A percentile compares a stretch with the other conserved stretches of the same genome.
phyloP scores from a whole-genome alignment of 106 monocot species.

The Dendrobium nobile region DNA sequence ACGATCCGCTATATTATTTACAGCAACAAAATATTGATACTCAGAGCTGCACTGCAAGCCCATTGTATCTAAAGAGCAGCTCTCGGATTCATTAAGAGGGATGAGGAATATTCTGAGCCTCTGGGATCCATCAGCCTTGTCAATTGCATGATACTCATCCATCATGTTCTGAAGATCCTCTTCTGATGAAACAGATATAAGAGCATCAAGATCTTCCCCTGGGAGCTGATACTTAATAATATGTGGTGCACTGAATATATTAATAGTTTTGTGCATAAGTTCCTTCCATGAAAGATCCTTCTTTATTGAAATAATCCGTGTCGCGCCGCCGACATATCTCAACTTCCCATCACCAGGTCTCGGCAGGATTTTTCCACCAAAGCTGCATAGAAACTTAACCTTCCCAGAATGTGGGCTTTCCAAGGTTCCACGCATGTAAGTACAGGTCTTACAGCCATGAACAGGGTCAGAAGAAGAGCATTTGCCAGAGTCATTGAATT shows the following conservation, averaged over 20 bases:
- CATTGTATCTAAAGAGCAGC: conserved; percentile 29
- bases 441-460: conserved; percentile 11
- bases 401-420: conserved; percentile 40
- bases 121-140: conserved; percentile 51
- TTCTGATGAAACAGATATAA: conserved; percentile 83
- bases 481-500: conserved; percentile 13
- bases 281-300: conserved; percentile 49
- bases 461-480: conserved; percentile 10
- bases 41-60: conserved; percentile 39
- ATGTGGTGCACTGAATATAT: conserved; percentile 64
- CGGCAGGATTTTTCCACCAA: conserved; percentile 91
- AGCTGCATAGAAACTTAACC: conserved; percentile 91
- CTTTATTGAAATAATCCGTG: conserved; percentile 53
- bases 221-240: conserved; percentile 93
- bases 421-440: conserved; percentile 10
- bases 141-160: conserved; percentile 73
- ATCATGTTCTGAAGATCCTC: conserved; percentile 98
- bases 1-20: conserved; percentile 64
- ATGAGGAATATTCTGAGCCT: conserved; percentile 74
- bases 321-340: conserved; percentile 93
- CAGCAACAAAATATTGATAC: conserved; percentile 73
- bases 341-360: conserved; percentile 85
- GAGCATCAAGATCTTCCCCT: conserved; percentile 90
- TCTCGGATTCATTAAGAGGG: conserved; percentile 50
- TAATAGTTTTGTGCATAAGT: conserved; percentile 62